A percentile compares a stretch with the other conserved stretches of the same genome.
Evolutionary conservation across 257 asterid species (phyloP).

Genomic region (Solanum raphanifolium): DNA sequence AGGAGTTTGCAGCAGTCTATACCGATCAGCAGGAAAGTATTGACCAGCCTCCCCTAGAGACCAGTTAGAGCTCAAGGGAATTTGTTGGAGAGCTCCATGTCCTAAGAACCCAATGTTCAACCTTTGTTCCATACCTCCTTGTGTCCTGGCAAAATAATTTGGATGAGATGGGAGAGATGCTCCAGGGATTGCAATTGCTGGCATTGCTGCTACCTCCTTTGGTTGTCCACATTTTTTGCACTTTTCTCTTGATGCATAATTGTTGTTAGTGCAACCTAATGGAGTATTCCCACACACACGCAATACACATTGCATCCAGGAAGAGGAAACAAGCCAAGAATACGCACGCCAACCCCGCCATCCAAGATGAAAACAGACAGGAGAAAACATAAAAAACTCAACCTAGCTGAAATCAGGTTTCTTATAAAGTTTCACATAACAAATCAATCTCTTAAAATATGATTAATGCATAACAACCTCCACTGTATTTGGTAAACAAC

Average conservation of each 20-base stretch:
- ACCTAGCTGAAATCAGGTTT: slow-evolving; percentile 38
- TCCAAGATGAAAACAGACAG: slow-evolving; percentile 46
- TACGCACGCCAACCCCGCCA: slow-evolving; percentile 76
- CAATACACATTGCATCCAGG: slow-evolving; percentile 73
- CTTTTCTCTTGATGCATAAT: slow-evolving; percentile 91
- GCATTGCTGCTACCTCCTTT: slow-evolving; percentile 93
- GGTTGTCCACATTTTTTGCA: slow-evolving; percentile 99
- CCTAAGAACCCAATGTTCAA: slow-evolving; percentile 29
- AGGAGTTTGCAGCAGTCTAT: slow-evolving; percentile 44
- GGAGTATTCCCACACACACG: slow-evolving; percentile 73
- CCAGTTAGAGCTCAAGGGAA: slow-evolving; percentile 57
- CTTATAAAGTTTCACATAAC: background rate
- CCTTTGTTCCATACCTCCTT: slow-evolving; percentile 49
- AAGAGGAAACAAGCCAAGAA: slow-evolving; percentile 61
- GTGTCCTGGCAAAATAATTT: slow-evolving; percentile 78
- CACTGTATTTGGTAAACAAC: background rate
- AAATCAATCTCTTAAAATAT: background rate
- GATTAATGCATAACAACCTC: background rate
- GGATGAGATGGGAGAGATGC: slow-evolving; percentile 76
- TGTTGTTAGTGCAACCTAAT: slow-evolving; percentile 99
- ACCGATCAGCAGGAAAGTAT: slow-evolving; percentile 25
- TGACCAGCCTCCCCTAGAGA: slow-evolving; percentile 40
- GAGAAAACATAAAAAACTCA: slow-evolving; percentile 47
- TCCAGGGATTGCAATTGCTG: slow-evolving; percentile 78
- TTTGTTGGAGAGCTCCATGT: slow-evolving; percentile 37